phyloP scores from a whole-genome alignment of 2,329 filamentous ascomycete species.

The Albophoma yamanashiensis region DNA sequence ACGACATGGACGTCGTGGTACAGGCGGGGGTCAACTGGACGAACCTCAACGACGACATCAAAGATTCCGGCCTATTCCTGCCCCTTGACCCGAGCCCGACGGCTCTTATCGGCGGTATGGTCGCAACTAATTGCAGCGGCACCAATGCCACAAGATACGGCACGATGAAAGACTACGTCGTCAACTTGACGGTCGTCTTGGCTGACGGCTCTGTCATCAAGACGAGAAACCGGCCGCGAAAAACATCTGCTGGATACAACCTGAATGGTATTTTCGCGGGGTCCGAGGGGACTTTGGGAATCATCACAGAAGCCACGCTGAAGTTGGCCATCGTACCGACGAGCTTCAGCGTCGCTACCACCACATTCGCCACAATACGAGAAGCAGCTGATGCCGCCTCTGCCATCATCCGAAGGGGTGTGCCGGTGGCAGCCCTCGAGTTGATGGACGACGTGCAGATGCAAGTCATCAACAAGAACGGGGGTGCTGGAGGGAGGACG shows the following conservation, averaged over 20 bases:
- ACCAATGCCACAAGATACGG: constrained; percentile 56
- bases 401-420: constrained; percentile 50
- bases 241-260: constrained; percentile 63
- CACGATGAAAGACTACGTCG: constrained; percentile 67
- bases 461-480: constrained; percentile 53
- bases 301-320: constrained; percentile 60
- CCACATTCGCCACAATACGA: constrained; percentile 46
- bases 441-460: constrained; percentile 56
- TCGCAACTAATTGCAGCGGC: constrained; percentile 57
- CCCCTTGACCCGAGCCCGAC: constrained; percentile 59
- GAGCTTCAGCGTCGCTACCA: constrained; percentile 54
- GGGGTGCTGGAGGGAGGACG: constrained; percentile 43
- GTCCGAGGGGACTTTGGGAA: constrained; percentile 59
- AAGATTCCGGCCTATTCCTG: constrained; percentile 53
- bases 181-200: constrained; percentile 61
- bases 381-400: constrained; percentile 54
- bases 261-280: constrained; percentile 59
- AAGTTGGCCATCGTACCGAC: constrained; percentile 56
- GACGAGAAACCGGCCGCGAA: constrained; percentile 54
- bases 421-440: constrained; percentile 57
- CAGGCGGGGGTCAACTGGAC: constrained; percentile 62
- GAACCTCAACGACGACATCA: constrained; percentile 53
- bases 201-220: constrained; percentile 58
- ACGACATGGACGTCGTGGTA: constrained; percentile 62
- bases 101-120: constrained; percentile 46